Conservation (phyloP, 805 yeast genomes). For the Suhomyces canberraensis region DNA sequence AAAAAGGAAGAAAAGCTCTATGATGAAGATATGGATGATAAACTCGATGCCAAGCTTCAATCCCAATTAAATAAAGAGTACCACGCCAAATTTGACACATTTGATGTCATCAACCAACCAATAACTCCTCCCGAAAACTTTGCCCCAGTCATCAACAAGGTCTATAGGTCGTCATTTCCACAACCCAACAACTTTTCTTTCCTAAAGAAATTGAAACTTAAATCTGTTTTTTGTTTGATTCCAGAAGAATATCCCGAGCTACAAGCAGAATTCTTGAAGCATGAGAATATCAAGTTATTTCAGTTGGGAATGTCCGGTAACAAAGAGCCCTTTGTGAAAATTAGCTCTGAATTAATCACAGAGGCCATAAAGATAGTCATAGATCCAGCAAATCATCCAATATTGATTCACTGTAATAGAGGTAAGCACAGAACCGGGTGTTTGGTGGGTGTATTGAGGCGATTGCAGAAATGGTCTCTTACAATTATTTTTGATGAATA, state of each 20-base stretch:
- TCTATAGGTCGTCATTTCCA: slow-evolving; percentile 90
- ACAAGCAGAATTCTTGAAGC: slow-evolving; percentile 59
- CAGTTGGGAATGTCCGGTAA: slow-evolving; percentile 95
- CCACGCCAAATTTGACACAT: slow-evolving; percentile 5
- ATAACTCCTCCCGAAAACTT: slow-evolving; percentile 86
- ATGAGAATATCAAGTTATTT: slow-evolving; percentile 63
- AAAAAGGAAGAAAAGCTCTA: slow-evolving; percentile 13
- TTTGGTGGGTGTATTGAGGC: slow-evolving; percentile 85
- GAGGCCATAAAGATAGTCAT: slow-evolving; percentile 78
- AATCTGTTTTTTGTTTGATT: slow-evolving; percentile 75
- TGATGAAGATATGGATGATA: slow-evolving; percentile 43
- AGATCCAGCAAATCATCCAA: slow-evolving; percentile 86
- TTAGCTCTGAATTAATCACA: slow-evolving; percentile 62
- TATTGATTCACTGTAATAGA: slow-evolving; percentile 89
- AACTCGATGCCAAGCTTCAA: slow-evolving; percentile 28
- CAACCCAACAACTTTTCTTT: slow-evolving; percentile 77
- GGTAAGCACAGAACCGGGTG: slow-evolving; percentile 98
- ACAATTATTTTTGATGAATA: slow-evolving; percentile 96
- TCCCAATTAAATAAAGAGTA: slow-evolving; percentile 17
- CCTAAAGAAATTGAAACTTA: slow-evolving; percentile 57
- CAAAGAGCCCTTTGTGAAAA: slow-evolving; percentile 88
- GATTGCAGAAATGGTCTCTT: slow-evolving; percentile 87
- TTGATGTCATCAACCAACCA: slow-evolving; percentile 11
- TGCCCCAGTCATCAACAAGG: slow-evolving; percentile 67
- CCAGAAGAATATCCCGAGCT: slow-evolving; percentile 90